Evolutionary conservation across 495 filamentous ascomycete genomes (phyloP).

Genomic region (Hyphodiscus hymeniophilus): DNA sequence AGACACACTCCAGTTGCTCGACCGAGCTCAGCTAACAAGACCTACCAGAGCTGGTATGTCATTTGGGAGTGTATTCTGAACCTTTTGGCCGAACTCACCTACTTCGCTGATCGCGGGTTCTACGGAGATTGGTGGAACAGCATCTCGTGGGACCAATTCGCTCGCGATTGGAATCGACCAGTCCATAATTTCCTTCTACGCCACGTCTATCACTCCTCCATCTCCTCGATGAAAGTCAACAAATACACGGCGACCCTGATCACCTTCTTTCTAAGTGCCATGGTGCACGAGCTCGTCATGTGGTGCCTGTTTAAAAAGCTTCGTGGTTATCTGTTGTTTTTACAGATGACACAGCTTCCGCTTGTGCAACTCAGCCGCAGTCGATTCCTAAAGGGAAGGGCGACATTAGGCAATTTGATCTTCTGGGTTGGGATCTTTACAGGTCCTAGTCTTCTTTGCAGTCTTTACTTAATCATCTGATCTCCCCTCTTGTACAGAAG

Average conservation of each 20-base stretch:
- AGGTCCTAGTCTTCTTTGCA: conserved; percentile 63
- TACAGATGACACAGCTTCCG: conserved; percentile 63
- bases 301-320: conserved; percentile 22
- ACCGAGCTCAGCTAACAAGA: conserved; percentile 1
- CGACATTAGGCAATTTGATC: conserved; percentile 58
- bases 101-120: conserved; percentile 70
- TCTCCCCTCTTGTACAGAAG: neutral
- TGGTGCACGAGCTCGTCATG: conserved; percentile 71
- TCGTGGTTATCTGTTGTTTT: neutral
- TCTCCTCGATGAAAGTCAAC: conserved; percentile 59
- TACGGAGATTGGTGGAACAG: conserved; percentile 53
- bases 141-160: conserved; percentile 58
- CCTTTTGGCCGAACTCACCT: conserved; percentile 62
- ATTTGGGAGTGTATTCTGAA: conserved; percentile 79
- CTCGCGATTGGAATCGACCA: conserved; percentile 53
- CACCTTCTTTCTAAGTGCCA: conserved; percentile 62
- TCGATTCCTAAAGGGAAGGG: conserved; percentile 47
- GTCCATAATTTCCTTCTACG: conserved; percentile 66
- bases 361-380: conserved; percentile 56
- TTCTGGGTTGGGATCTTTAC: conserved; percentile 70
- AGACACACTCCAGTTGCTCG: neutral
- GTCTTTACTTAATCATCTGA: conserved; percentile 60
- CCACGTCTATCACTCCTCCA: conserved; percentile 68
- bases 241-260: conserved; percentile 62
- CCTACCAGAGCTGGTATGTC: conserved; percentile 53